phyloP scores from a whole-genome alignment of 768 basidiomycete species.

The Mycena kentingensis region DNA sequence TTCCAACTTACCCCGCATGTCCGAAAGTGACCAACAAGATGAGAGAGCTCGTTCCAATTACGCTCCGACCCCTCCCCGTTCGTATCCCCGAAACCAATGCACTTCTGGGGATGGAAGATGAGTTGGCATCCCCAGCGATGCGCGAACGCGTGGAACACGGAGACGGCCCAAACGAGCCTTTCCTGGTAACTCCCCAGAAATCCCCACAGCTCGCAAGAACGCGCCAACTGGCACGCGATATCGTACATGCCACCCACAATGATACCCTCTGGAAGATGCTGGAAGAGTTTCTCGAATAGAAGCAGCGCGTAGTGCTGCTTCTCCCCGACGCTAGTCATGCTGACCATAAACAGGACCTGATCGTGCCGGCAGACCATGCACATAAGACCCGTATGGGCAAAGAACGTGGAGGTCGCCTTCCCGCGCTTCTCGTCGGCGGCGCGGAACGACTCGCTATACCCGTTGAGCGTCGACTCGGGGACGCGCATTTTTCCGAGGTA shows the following conservation, averaged over 20 bases:
- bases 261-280: constrained; percentile 24
- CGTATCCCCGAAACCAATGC: constrained; percentile 29
- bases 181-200: constrained; percentile 1
- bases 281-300: constrained; percentile 32
- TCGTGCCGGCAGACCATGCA: constrained; percentile 36
- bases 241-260: constrained; percentile 27
- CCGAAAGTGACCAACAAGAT: constrained; percentile 37
- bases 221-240: constrained; percentile 32
- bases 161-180: constrained; percentile 33
- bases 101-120: constrained; percentile 32
- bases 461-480: constrained; percentile 34
- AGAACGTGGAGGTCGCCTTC: constrained; percentile 17
- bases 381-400: constrained; percentile 33
- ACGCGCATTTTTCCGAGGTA: constrained; percentile 29
- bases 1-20: constrained; percentile 33
- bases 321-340: constrained; percentile 35
- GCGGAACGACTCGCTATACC: constrained; percentile 33
- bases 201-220: constrained; percentile 12
- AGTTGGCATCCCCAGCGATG: constrained; percentile 42
- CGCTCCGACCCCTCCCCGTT: constrained; percentile 39
- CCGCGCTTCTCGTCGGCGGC: constrained; percentile 22
- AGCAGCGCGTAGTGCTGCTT: constrained; percentile 32
- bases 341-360: constrained; percentile 32
- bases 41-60: constrained; percentile 37
- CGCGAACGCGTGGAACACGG: constrained; percentile 42